Percentiles rank a stretch among this genome's conserved stretches.
Conservation (phyloP, 1,284 basidiomycete species). For the Cutaneotrichosporon spelunceum region DNA sequence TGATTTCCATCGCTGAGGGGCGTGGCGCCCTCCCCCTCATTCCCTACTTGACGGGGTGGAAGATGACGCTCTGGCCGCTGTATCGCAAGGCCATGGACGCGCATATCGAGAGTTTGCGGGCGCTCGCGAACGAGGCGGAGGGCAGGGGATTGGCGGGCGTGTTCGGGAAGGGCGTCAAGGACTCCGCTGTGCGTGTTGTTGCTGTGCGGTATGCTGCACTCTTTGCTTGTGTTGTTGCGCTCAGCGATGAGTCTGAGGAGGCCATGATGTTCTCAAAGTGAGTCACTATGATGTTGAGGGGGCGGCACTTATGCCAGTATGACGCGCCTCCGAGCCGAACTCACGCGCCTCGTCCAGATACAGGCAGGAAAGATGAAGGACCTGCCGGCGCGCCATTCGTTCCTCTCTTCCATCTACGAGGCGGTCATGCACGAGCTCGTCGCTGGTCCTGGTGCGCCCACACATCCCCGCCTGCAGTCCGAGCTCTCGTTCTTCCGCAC, state of each 20-base stretch:
- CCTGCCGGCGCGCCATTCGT: slow-evolving; percentile 60
- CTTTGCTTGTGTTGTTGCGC: slow-evolving; percentile 72
- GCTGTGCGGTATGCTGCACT: slow-evolving; percentile 67
- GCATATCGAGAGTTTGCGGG: slow-evolving; percentile 74
- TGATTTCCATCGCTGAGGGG: slow-evolving; percentile 67
- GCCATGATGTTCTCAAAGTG: slow-evolving; percentile 93
- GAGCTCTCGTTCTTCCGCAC: slow-evolving; percentile 63
- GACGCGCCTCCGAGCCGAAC: slow-evolving; percentile 76
- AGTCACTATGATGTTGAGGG: slow-evolving; percentile 14
- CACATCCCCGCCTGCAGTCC: slow-evolving; percentile 59
- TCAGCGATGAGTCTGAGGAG: slow-evolving; percentile 80
- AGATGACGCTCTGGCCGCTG: slow-evolving; percentile 81
- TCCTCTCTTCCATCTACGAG: slow-evolving; percentile 71
- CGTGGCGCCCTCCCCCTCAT: slow-evolving; percentile 74
- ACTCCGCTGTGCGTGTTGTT: slow-evolving; percentile 60
- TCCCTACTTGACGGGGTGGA: slow-evolving; percentile 70
- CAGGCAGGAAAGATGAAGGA: slow-evolving; percentile 67
- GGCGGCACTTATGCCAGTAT: slow-evolving; percentile 57
- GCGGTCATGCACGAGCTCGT: slow-evolving; percentile 70
- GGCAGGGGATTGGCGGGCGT: slow-evolving; percentile 46
- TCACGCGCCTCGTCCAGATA: slow-evolving; percentile 70
- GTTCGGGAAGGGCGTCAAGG: slow-evolving; percentile 65
- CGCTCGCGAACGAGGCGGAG: slow-evolving; percentile 68
- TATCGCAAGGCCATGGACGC: slow-evolving; percentile 85
- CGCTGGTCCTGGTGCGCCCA: slow-evolving; percentile 54